Percentiles rank a stretch among this genome's conserved stretches.
Conservation (phyloP, 441 rosid genomes). For the Syzygium syzygioides region DNA sequence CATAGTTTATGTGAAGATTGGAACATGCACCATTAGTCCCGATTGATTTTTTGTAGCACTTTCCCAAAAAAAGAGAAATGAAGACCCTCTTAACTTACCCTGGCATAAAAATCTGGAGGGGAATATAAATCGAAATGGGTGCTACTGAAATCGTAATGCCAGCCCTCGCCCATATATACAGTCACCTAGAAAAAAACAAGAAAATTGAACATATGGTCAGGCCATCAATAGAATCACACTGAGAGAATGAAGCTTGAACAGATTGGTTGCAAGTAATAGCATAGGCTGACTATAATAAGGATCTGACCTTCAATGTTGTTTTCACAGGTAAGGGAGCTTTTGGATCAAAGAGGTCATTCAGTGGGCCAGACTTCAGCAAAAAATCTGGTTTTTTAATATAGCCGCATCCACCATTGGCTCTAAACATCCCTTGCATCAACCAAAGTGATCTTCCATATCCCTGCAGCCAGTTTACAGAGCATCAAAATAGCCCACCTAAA, state of each 20-base stretch:
- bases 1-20: background rate
- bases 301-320: conserved; percentile 6
- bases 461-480: background rate
- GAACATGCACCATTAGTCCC: background rate
- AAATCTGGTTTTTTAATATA: conserved; percentile 16
- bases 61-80: background rate
- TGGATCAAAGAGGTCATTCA: conserved; percentile 1
- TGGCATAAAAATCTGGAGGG: conserved; percentile 15
- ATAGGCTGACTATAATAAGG: background rate
- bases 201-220: background rate
- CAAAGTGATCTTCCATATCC: conserved; percentile 17
- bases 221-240: background rate
- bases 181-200: background rate
- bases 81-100: conserved; percentile 6
- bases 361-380: conserved; percentile 1
- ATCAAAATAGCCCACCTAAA: background rate
- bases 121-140: conserved; percentile 12
- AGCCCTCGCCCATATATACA: conserved; percentile 14
- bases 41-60: background rate
- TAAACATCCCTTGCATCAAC: conserved; percentile 20
- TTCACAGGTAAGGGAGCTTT: conserved; percentile 1
- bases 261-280: background rate
- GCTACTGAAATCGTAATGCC: background rate
- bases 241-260: background rate
- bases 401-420: conserved; percentile 19